These are phyloP conservation scores for Trichoderma sp. DNA, from an alignment of 2,329 filamentous ascomycete genomes.

Conservation along the genomic window DNA sequence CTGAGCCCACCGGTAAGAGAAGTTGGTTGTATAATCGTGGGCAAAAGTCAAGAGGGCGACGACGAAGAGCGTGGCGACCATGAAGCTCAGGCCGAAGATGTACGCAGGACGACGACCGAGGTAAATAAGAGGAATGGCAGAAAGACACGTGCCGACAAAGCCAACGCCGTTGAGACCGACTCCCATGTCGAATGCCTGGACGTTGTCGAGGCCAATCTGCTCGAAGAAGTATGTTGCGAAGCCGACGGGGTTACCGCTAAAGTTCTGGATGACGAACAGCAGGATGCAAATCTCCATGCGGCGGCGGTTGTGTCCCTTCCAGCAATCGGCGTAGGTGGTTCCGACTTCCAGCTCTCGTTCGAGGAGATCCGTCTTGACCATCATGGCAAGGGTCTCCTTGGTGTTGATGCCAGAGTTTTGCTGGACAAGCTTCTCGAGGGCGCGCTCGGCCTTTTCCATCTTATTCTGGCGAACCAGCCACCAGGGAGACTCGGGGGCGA, in stretches of 20 bases:
- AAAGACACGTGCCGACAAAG: constrained; percentile 40
- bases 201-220: constrained; percentile 21
- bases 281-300: constrained; percentile 46
- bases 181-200: constrained; percentile 23
- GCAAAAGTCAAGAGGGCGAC: constrained; percentile 37
- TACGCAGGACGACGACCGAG: constrained; percentile 46
- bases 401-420: constrained; percentile 12
- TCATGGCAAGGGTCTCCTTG: constrained; percentile 35
- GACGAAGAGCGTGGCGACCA: constrained; percentile 38
- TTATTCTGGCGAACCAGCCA: constrained; percentile 18
- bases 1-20: constrained; percentile 37
- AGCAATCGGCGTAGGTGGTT: constrained; percentile 43
- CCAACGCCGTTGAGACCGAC: constrained; percentile 17
- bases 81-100: constrained; percentile 41
- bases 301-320: constrained; percentile 42
- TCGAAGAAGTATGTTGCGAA: constrained; percentile 24
- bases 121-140: constrained; percentile 42
- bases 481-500: constrained; percentile 40
- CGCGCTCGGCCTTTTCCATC: constrained; percentile 12
- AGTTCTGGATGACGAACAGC: constrained; percentile 22
- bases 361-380: constrained; percentile 41
- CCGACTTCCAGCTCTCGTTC: constrained; percentile 36
- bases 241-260: constrained; percentile 21
- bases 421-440: constrained; percentile 12
- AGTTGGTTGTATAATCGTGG: constrained; percentile 9